These are phyloP conservation scores for Tulasnella sp. DNA, from an alignment of 768 basidiomycete genomes.

Conservation along the genomic window DNA sequence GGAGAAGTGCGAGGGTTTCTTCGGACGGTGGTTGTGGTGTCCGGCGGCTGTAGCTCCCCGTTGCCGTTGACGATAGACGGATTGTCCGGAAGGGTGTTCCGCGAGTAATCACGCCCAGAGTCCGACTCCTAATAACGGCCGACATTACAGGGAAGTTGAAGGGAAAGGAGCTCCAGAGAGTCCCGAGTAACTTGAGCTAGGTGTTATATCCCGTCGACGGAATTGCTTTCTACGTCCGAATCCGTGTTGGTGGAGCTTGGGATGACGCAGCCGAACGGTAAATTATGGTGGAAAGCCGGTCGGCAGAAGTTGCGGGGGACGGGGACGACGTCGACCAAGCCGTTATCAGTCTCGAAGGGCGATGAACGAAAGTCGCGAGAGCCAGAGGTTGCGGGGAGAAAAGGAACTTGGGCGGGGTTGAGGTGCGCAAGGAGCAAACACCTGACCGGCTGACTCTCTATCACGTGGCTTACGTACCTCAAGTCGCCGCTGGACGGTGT, in stretches of 20 bases:
- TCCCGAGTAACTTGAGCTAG: background rate
- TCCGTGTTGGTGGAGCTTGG: too few species aligned
- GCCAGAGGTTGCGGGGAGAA: background rate
- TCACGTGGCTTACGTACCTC: background rate
- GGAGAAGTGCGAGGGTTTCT: conserved; percentile 48
- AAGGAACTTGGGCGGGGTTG: background rate
- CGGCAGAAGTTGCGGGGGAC: too few species aligned
- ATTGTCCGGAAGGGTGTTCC: background rate
- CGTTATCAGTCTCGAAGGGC: too few species aligned
- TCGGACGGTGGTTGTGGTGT: conserved; percentile 23
- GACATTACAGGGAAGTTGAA: background rate
- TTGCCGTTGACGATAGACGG: background rate
- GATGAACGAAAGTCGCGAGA: too few species aligned
- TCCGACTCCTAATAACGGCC: background rate
- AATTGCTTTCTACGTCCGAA: too few species aligned
- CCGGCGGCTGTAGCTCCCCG: background rate
- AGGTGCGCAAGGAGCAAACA: background rate
- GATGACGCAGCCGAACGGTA: too few species aligned
- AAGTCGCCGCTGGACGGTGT: background rate
- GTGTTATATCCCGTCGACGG: background rate
- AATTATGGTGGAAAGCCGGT: too few species aligned
- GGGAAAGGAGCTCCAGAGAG: background rate
- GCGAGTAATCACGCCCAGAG: background rate
- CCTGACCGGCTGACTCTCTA: background rate
- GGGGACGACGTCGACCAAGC: too few species aligned